Evolutionary conservation across 306 rosid species (phyloP), one percentile per base, ranked within the genome.

Genomic region (Prunus mira): DNA sequence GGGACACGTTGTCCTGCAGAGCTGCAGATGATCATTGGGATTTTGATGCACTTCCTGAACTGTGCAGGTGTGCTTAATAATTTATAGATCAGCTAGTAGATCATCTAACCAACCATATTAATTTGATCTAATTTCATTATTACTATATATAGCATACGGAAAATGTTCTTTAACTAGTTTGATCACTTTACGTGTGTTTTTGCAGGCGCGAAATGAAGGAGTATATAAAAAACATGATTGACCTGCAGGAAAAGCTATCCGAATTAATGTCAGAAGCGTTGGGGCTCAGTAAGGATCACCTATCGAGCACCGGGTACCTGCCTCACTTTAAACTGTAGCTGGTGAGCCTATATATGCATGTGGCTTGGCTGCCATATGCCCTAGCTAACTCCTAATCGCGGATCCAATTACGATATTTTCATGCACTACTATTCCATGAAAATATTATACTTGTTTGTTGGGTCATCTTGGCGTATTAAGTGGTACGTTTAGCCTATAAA

Each of bases 241-340:
- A 50, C 11, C 46, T 71, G 10, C 64, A 45, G 32, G 15, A 14
- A 11, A 8, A 41, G 38, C 19, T 8, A 25, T 15, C 41, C 5
- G 25, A 41, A 27, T 24, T 73, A 1, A 18, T 43, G 28, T 18
- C 69, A 17, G 43, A 74, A 43, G 41, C 69, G 61, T 62, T 85
- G 41, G 87, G 90, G 81, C 80, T 89, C 74, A 79, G 22, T n/a
- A 54, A 9, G 3, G 86, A 12, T 10, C 76, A 71, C 82, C 65
- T 84, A n/a, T 46, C 41, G 9, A 70, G 74, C 17, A 45, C 85
- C 78, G 76, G 78, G 13, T 65, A 80, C 55, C 65, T 49, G 24
- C 65, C 79, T 38, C 18, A 24, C n/a, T 58, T 58, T 58, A 3
- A 58, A 11, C 9, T 24, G 32, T 12, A 58, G 65, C 41, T 34